Base-by-base conservation (phyloP, 495 filamentous ascomycete genomes). In the Bathelium albidoporum region DNA sequence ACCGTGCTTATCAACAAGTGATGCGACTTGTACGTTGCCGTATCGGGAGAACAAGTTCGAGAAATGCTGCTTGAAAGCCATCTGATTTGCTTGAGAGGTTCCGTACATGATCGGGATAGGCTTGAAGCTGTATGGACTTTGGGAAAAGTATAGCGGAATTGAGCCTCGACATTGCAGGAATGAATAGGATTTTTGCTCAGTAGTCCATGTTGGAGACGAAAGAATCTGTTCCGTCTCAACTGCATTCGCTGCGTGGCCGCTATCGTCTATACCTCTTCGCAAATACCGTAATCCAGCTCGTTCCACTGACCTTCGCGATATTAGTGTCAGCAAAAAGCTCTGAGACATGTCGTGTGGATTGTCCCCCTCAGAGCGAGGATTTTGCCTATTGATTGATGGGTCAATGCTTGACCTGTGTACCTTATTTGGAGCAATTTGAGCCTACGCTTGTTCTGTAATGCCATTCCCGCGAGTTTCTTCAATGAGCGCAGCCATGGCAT, bases 221-320 rank as follows among this genome's bases (percentile, higher is more conserved):
- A 97, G 81, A 36, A 97, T 87, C 70, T 97, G 93, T 72, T 97
- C 94, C 2, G 91, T 92, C 75, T 97, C 93, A 32, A 97, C 93
- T 4, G 77, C 83, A 69, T 97, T 97, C n/a, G 93, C 93, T 2
- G 86, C 84, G 64, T 91, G 82, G 0, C 93, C 94, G 28, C 88
- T 81, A 59, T 96, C 89, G 71, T 97, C 91, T 7, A 96, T 82
- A 22, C 93, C 93, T 39, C 93, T 85, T n/a, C 93, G 85, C 22
- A 97, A 82, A 75, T 97, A 97, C 44, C 93, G 83, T 32, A 97
- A 78, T 20, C 93, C 93, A 9, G 93, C 89, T 18, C 93, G 82
- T 63, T 91, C 87, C 58, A 85, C 82, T 0, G 90, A 95, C 32
- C 93, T 80, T 36, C 93, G 81, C 26, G 94, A 97, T 36, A 97